phyloP scores from a whole-genome alignment of 176 grass and related monocot genomes.

The Eragrostis nindensis region DNA sequence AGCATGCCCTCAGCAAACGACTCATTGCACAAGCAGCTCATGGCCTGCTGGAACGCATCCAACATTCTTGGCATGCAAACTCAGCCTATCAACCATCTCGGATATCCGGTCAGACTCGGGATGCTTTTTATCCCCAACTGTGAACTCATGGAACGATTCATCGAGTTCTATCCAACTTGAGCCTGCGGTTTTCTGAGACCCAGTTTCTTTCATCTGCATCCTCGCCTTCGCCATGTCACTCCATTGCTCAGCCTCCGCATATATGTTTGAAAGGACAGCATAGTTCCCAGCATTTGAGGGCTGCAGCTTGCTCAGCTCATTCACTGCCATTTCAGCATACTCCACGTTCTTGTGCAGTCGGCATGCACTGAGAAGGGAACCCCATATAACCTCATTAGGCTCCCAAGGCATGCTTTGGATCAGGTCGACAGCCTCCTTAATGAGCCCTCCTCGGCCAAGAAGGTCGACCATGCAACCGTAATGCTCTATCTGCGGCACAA shows the following conservation, averaged over 20 bases:
- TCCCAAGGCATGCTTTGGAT: conserved; percentile 63
- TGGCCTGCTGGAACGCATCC: conserved; percentile 49
- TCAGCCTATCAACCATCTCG: conserved; percentile 65
- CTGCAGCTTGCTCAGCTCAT: conserved; percentile 61
- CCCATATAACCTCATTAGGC: conserved; percentile 73
- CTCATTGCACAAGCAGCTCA: conserved; percentile 47
- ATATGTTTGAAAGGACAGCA: conserved; percentile 77
- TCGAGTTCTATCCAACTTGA: conserved; percentile 75
- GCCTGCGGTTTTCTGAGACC: conserved; percentile 65
- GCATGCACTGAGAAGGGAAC: conserved; percentile 77
- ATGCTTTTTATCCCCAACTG: conserved; percentile 61
- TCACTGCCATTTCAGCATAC: conserved; percentile 63
- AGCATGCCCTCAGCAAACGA: conserved; percentile 20
- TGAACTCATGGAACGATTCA: conserved; percentile 74
- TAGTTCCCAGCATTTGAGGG: conserved; percentile 67
- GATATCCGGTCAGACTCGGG: conserved; percentile 43
- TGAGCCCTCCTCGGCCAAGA: conserved; percentile 70
- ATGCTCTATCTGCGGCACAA: conserved; percentile 72
- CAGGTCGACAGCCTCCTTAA: conserved; percentile 62
- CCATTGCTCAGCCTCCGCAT: conserved; percentile 67
- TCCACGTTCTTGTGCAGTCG: conserved; percentile 70
- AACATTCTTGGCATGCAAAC: conserved; percentile 58
- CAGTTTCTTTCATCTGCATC: conserved; percentile 65
- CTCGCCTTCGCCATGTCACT: conserved; percentile 73
- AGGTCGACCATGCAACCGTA: conserved; percentile 78